phyloP scores from a whole-genome alignment of 2,329 filamentous ascomycete species.

The Colletotrichum theobromicola region DNA sequence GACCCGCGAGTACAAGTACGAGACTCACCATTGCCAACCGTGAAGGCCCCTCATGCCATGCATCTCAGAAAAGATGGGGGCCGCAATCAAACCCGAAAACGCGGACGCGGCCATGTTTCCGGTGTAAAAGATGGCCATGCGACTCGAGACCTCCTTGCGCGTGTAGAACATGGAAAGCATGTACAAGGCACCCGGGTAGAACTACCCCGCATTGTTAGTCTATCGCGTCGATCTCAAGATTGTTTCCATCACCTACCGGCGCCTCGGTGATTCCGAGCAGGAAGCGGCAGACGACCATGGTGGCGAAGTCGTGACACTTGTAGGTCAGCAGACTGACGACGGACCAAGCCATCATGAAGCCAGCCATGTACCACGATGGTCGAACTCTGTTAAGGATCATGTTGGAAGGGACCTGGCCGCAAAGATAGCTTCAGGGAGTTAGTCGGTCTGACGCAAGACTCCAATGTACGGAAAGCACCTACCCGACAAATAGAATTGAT shows the following conservation, averaged over 20 bases:
- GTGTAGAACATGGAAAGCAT: conserved; percentile 24
- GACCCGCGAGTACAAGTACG: not conserved
- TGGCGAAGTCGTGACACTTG: conserved; percentile 16
- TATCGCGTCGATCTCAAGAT: not conserved
- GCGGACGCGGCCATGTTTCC: conserved; percentile 50
- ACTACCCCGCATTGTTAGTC: not conserved
- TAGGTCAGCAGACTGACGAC: conserved; percentile 21
- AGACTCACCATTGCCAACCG: conserved; percentile 47
- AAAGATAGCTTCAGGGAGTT: conserved; percentile 6
- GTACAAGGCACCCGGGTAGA: conserved; percentile 23
- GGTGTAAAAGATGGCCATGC: conserved; percentile 49
- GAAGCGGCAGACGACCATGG: conserved; percentile 21
- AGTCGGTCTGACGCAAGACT: not conserved
- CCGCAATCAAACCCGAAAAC: conserved; percentile 48
- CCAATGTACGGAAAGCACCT: not conserved
- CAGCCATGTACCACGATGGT: conserved; percentile 24
- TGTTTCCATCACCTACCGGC: not conserved
- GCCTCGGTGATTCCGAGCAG: conserved; percentile 23
- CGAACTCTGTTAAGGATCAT: conserved; percentile 37
- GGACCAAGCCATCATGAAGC: conserved; percentile 23
- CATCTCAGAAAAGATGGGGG: conserved; percentile 48
- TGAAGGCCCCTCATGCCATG: conserved; percentile 39
- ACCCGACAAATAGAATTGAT: conserved; percentile 22
- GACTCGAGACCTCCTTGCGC: conserved; percentile 22
- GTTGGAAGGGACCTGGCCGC: conserved; percentile 33